Conservation (phyloP, 768 basidiomycete genomes). For the Paxillus ammoniavirescens region DNA sequence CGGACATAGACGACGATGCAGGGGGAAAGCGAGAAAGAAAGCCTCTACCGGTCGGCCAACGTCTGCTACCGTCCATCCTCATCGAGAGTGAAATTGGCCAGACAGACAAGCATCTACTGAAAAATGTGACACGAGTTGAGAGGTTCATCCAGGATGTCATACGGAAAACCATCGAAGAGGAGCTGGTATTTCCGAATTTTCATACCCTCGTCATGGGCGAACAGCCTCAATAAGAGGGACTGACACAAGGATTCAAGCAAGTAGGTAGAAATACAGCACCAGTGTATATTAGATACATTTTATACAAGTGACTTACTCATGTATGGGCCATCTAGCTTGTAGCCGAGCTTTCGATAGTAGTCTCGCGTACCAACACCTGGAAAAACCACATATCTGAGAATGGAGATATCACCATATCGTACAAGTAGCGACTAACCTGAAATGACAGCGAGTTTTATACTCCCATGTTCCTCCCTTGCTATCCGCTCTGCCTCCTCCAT, state of each 20-base stretch:
- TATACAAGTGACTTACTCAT: constrained; percentile 84
- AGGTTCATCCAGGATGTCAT: constrained; percentile 94
- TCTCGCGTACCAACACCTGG: constrained; percentile 93
- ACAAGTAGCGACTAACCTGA: constrained; percentile 58
- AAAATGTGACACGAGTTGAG: constrained; percentile 95
- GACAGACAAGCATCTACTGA: constrained; percentile 90
- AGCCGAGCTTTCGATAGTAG: constrained; percentile 93
- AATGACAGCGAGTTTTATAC: constrained; percentile 94
- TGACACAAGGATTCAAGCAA: background rate
- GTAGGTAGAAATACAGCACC: constrained; percentile 9
- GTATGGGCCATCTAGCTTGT: constrained; percentile 94
- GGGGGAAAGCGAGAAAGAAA: constrained; percentile 51
- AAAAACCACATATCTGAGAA: constrained; percentile 6
- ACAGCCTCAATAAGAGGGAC: constrained; percentile 11
- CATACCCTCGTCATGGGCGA: constrained; percentile 70
- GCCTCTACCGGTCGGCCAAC: constrained; percentile 75
- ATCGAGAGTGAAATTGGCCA: constrained; percentile 98
- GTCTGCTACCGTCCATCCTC: constrained; percentile 80
- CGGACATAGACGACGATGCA: constrained; percentile 63
- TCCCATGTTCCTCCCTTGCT: constrained; percentile 95
- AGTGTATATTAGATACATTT: constrained; percentile 13
- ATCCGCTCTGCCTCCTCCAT: constrained; percentile 99
- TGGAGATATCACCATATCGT: background rate
- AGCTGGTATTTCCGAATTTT: constrained; percentile 95
- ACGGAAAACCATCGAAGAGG: constrained; percentile 92